Base-by-base conservation (phyloP, 306 rosid species). In the Trifolium repens region DNA sequence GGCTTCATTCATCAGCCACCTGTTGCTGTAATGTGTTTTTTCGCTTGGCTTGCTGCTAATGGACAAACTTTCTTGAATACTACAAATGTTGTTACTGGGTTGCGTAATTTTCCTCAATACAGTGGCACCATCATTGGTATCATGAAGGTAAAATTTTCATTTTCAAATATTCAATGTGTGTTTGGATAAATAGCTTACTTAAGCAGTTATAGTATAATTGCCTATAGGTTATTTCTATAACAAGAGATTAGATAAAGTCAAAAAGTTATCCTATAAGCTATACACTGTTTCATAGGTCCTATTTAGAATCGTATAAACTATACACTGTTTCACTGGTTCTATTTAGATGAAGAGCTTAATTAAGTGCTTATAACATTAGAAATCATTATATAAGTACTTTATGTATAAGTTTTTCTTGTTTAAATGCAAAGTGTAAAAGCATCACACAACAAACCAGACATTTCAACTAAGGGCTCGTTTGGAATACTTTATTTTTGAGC, bases 51-150 rank as follows among this genome's bases (percentile, higher is more conserved):
- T 54, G 81, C 71, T 0, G 30, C 96, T 27, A 91, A 87, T 67
- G 89, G 93, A 2, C 98, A 94, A 73, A 88, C 94, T 0, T 94
- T 94, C 80, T 84, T 87, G 75, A 94, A 86, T 65, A 91, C 97
- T 4, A 79, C 97, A 5, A 83, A 86, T 16, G 93, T 90, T 9
- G 96, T 94, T 5, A 87, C 88, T 0, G 91, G 96, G 9, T 79
- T 90, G 49, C 86, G 88, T 16, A 91, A 91, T 68, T 91, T 94
- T 71, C 86, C 90, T 0, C 60, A 65, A 2, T 88, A 88, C 37
- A 74, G 94, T 9, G 98, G 97, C 16, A 94, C 97, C 62, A 91
- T 94, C 30, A 93, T 90, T 3, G 98, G 97, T 8, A 90, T 94
- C 55, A 83, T 88, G 90, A 94, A 93, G 97, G 97, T 68, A 32